Evolutionary conservation across 176 grass and related monocot species (phyloP), one percentile per base, ranked within the genome.

Genomic region (Neostapfia colusana): DNA sequence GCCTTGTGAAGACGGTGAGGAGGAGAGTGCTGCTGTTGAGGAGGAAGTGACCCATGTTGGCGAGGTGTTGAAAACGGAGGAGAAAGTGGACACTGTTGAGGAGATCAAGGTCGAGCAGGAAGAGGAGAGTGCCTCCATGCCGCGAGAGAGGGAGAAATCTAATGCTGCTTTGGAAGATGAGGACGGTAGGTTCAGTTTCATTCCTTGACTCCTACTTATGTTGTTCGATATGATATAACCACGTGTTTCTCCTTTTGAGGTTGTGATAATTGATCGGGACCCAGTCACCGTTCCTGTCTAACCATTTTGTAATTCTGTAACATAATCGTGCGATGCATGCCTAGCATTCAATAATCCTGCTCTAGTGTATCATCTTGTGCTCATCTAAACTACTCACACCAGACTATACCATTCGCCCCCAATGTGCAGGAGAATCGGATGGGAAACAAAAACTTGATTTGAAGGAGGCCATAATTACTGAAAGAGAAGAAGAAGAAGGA

Each of bases 341-440:
- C 18, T 21, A 54, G 51, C 21, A 23, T 67, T 83, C 28, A 39
- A 49, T 21, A 76, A 8, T 38, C 48, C 20, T 36, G 72, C 9
- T 69, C 14, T 58, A 35, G n/a, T 38, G 25, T 25, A 31, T 37
- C 31, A 60, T 50, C 39, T 28, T 46, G 18, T 72, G 55, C 31
- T 24, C 5, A 77, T 25, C 45, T 20, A 72, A 72, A 72, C 17
- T 63, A 26, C 28, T 50, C 11, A 62, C 42, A 70, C 12, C 50
- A 42, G 20, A 43, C 15, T 65, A n/a, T 65, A n/a, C 2, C 25
- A 21, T 1, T 70, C n/a, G 0, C 0, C 42, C 16, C 18, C 9
- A 20, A 36, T 79, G 70, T 54, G 36, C 69, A 92, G 90, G 67
- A 45, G 55, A 86, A 86, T 86, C 72, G 55, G 43, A 77, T 53